phyloP scores from a whole-genome alignment of 2,329 filamentous ascomycete genomes.

The Colletotrichum endophyticum region DNA sequence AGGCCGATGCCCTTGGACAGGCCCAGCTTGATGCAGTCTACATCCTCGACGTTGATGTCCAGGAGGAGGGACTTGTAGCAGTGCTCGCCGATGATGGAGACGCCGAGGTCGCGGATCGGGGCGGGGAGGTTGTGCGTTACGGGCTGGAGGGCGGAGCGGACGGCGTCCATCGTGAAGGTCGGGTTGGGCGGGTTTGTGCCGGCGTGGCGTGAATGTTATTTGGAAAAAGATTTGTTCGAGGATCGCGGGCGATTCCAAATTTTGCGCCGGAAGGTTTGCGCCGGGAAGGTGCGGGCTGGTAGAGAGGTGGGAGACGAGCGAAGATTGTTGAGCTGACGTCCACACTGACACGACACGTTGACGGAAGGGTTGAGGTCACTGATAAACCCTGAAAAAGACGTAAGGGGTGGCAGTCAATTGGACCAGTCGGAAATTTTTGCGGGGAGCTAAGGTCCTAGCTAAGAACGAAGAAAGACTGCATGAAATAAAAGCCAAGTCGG shows the following conservation, averaged over 20 bases:
- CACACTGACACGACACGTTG: conserved; percentile 14
- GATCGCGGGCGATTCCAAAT: not conserved
- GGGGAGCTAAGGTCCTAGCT: not conserved
- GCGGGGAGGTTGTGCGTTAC: conserved; percentile 76
- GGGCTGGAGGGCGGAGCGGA: conserved; percentile 68
- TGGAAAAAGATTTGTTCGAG: not conserved
- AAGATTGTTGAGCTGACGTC: conserved; percentile 13
- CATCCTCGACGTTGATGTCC: conserved; percentile 79
- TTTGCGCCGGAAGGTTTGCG: not conserved
- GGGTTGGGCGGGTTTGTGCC: not conserved
- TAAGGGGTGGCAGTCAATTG: not conserved
- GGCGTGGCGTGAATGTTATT: not conserved
- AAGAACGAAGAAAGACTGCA: not conserved
- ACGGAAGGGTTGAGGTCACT: conserved; percentile 21
- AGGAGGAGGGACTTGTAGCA: conserved; percentile 90
- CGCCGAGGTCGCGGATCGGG: conserved; percentile 75
- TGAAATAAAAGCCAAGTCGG: not conserved
- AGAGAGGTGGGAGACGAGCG: not conserved
- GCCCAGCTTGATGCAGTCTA: conserved; percentile 84
- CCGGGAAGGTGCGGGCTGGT: not conserved
- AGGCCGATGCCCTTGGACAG: conserved; percentile 93
- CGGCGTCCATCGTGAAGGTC: conserved; percentile 58
- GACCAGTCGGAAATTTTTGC: conserved; percentile 15
- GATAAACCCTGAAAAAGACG: conserved; percentile 14
- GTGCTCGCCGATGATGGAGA: conserved; percentile 78